A percentile compares a stretch with the other conserved stretches of the same genome.
phyloP scores from a whole-genome alignment of 192 early-diverging fungal species.

The Backusella morwellensis region DNA sequence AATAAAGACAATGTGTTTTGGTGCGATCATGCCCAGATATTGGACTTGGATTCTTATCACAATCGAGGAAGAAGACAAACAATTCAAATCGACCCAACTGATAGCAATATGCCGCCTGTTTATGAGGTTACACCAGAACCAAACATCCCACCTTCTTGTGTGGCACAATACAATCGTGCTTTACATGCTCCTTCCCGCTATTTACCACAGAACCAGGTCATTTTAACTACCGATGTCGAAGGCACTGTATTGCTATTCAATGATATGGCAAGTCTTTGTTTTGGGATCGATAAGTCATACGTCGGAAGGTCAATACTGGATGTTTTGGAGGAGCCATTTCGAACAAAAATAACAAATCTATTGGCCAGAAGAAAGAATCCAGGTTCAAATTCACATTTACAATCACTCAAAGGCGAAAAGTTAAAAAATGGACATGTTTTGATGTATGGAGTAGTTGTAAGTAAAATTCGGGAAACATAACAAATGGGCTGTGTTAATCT shows the following conservation, averaged over 20 bases:
- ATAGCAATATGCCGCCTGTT: background rate
- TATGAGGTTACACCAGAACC: background rate
- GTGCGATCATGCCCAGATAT: background rate
- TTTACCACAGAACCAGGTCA: constrained; percentile 58
- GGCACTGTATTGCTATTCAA: constrained; percentile 54
- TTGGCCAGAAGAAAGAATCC: constrained; percentile 1
- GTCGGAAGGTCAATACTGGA: constrained; percentile 21
- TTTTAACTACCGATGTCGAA: constrained; percentile 51
- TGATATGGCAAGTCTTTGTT: constrained; percentile 54
- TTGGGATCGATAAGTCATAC: constrained; percentile 43
- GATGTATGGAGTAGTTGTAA: constrained; percentile 35
- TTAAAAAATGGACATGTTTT: constrained; percentile 27
- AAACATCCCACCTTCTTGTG: constrained; percentile 1
- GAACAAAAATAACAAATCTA: background rate
- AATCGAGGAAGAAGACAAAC: background rate
- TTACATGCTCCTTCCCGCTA: constrained; percentile 56
- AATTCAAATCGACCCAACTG: background rate
- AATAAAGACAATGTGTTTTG: background rate
- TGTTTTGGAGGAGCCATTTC: constrained; percentile 15
- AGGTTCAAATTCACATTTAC: background rate
- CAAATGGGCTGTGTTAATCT: background rate
- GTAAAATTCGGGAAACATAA: background rate
- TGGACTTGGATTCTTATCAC: background rate
- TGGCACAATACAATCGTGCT: constrained; percentile 8
- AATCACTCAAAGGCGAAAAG: background rate